Base-by-base conservation (phyloP, 345 rosid species). In the Eutrema japonicum region DNA sequence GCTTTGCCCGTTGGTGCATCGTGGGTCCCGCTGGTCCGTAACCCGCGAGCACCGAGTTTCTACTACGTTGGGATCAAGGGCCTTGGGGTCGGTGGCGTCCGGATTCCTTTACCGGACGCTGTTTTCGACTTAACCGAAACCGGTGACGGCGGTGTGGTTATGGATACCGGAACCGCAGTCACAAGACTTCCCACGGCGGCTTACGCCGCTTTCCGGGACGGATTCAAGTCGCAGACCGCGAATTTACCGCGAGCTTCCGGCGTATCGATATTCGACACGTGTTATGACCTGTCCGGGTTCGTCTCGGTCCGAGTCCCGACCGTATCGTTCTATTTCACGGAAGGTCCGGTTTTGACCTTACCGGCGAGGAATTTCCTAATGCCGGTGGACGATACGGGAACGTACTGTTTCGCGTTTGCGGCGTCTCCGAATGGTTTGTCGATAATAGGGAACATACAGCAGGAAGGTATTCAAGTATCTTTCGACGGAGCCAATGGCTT, bases 111-210 rank as follows among this genome's bases (percentile, higher is more conserved):
- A 47, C 78, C 99, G 0, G 97, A 90, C 54, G 80, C 70, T 1
- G 35, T 73, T 0, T 95, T 95, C 67, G 77, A 33, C 10, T 11
- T 92, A 0, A 78, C 76, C 0, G 94, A 90, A 29, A 47, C 77
- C 30, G 97, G 99, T 0, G 72, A 78, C 0, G 96, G 96, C 0
- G 99, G 99, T 0, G 99, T 95, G 10, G 99, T 95, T 5, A 92
- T 95, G 97, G 99, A 95, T 74, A 95, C 99, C 0, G 99, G 99
- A 7, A 95, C 99, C 0, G 97, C 99, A 2, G 99, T 95, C 26
- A 92, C 97, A 2, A 81, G 99, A 67, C 78, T 95, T 7, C 99
- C 99, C 0, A 68, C 83, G 12, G 52, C 7, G 0, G 97, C 96
- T 12, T 95, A 95, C 64, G 80, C 30, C 1, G 90, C 94, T 0